Percentiles rank a stretch among this genome's conserved stretches.
These are phyloP conservation scores for Aspergillus pseudoglaucus DNA, from an alignment of 2,329 filamentous ascomycete species.

Conservation along the genomic window DNA sequence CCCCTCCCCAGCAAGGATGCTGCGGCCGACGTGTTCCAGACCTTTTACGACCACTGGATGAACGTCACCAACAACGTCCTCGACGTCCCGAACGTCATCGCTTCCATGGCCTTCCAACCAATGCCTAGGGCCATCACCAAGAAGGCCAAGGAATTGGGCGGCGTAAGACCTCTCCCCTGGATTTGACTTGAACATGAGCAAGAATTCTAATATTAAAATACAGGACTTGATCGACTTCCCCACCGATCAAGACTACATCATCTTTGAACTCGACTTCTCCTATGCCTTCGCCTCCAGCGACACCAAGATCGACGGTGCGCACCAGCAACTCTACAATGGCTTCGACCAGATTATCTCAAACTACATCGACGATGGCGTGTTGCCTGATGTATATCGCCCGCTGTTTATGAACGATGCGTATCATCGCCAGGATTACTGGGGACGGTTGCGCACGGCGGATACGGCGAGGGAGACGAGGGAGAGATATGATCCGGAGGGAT, in stretches of 20 bases:
- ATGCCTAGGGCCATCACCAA: conserved; percentile 28
- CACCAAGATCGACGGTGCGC: conserved; percentile 33
- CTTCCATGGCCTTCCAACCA: conserved; percentile 33
- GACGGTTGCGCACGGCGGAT: conserved; percentile 27
- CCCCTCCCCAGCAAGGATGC: conserved; percentile 28
- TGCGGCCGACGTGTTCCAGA: conserved; percentile 24
- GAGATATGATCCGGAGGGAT: conserved; percentile 34
- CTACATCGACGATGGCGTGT: conserved; percentile 27
- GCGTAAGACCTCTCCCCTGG: conserved; percentile 23
- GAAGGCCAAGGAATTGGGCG: conserved; percentile 28
- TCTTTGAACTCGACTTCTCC: conserved; percentile 42
- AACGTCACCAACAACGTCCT: conserved; percentile 23
- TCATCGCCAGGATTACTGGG: conserved; percentile 40
- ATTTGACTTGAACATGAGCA: not conserved
- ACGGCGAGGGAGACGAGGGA: conserved; percentile 28
- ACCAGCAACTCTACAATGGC: conserved; percentile 32
- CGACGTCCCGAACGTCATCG: conserved; percentile 22
- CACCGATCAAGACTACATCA: conserved; percentile 36
- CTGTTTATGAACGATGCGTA: conserved; percentile 45
- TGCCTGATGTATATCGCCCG: conserved; percentile 37
- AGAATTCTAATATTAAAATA: conserved; percentile 1
- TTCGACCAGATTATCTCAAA: conserved; percentile 28
- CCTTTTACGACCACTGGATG: conserved; percentile 28
- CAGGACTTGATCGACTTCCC: conserved; percentile 38
- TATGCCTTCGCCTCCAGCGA: conserved; percentile 31